Percentiles rank a stretch among this genome's conserved stretches.
phyloP scores from a whole-genome alignment of 768 basidiomycete genomes.

The Mycena leptocephala region DNA sequence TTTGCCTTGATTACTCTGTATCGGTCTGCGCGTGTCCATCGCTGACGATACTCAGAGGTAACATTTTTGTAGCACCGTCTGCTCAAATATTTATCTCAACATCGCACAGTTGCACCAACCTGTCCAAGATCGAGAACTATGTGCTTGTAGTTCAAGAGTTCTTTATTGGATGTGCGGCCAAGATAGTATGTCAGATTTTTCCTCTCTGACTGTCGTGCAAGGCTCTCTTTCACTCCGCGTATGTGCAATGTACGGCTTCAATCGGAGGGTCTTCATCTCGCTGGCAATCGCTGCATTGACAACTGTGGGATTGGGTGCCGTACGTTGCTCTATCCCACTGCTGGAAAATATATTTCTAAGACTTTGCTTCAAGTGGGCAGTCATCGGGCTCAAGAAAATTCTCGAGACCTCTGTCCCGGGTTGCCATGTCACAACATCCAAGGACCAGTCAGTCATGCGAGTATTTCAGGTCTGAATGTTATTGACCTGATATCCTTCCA shows the following conservation, averaged over 20 bases:
- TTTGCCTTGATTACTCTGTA: not conserved
- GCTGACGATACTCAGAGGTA: not conserved
- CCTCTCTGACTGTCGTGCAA: not conserved
- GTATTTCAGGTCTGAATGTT: not conserved
- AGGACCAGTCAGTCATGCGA: not conserved
- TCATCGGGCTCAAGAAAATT: not conserved
- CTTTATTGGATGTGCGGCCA: not conserved
- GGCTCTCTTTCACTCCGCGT: not conserved
- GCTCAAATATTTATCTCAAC: not conserved
- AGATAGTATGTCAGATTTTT: not conserved
- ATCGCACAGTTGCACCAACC: not conserved
- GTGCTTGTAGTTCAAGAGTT: not conserved
- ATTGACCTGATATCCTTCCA: not conserved
- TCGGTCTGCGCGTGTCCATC: no score
- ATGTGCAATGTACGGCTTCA: constrained; percentile 2
- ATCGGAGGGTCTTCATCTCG: not conserved
- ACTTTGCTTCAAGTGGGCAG: not conserved
- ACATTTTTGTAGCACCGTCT: not conserved
- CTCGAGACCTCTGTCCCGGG: not conserved
- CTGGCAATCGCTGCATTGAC: not conserved
- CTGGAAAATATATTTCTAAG: not conserved
- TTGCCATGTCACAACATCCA: not conserved
- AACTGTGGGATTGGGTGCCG: not conserved
- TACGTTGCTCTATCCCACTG: not conserved
- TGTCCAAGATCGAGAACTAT: not conserved